phyloP scores from a whole-genome alignment of 495 filamentous ascomycete genomes.

The Parathielavia appendiculata region DNA sequence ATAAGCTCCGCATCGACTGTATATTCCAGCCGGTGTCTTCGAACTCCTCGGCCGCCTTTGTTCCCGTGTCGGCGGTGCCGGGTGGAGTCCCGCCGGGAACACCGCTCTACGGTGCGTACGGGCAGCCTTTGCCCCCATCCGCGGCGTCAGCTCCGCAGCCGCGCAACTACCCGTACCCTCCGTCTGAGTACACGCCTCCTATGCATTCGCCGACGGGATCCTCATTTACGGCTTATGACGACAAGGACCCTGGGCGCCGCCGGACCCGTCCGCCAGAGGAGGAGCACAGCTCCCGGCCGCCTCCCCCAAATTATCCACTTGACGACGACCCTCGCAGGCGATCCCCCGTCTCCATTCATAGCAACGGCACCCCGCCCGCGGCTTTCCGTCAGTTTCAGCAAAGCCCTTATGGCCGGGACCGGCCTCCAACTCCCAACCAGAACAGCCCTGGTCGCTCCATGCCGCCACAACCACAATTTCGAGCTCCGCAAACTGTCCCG shows the following conservation, averaged over 20 bases:
- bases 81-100: conserved; percentile 47
- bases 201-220: conserved; percentile 31
- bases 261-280: conserved; percentile 37
- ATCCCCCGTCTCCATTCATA: conserved; percentile 42
- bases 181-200: conserved; percentile 26
- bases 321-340: conserved; percentile 45
- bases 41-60: conserved; percentile 44
- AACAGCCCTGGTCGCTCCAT: conserved; percentile 26
- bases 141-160: conserved; percentile 14
- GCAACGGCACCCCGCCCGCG: conserved; percentile 37
- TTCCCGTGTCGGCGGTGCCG: conserved; percentile 45
- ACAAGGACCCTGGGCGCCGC: conserved; percentile 33
- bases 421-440: conserved; percentile 23
- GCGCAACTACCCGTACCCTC: conserved; percentile 15
- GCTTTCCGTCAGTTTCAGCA: conserved; percentile 30
- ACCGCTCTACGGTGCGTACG: conserved; percentile 46
- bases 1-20: conserved; percentile 48
- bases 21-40: conserved; percentile 49
- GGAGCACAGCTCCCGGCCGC: conserved; percentile 39
- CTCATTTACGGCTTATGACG: conserved; percentile 38
- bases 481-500: background rate
- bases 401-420: conserved; percentile 23
- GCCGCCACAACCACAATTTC: background rate
- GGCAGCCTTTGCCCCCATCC: conserved; percentile 39
- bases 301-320: conserved; percentile 40